A percentile compares a stretch with the other conserved stretches of the same genome.
Conservation (phyloP, 2,329 filamentous ascomycete genomes). For the Epichloe aotearoae region DNA sequence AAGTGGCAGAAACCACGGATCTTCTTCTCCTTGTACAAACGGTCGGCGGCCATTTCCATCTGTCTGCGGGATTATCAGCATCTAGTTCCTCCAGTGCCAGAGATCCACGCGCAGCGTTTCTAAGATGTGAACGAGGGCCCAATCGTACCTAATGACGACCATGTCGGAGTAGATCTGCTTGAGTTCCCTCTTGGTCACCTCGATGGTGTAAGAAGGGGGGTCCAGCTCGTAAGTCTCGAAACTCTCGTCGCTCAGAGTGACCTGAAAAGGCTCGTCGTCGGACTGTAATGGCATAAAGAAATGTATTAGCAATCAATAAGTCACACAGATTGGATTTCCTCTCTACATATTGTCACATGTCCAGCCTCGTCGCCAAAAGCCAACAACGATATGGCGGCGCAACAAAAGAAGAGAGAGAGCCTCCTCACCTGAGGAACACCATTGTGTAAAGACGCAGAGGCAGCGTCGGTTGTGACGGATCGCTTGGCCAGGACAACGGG, state of each 20-base stretch:
- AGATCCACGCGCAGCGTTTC: background rate
- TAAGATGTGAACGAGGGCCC: background rate
- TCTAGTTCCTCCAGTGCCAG: background rate
- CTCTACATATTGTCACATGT: background rate
- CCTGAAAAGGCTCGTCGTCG: conserved; percentile 84
- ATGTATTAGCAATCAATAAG: conserved; percentile 9
- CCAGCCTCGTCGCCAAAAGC: too few species aligned
- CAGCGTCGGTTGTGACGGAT: conserved; percentile 88
- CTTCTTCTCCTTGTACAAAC: conserved; percentile 99
- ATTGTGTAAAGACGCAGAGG: conserved; percentile 79
- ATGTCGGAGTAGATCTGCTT: conserved; percentile 99
- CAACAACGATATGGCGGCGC: conserved; percentile 8
- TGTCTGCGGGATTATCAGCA: conserved; percentile 47
- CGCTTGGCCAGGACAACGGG: conserved; percentile 43
- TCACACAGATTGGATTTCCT: background rate
- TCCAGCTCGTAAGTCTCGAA: conserved; percentile 99
- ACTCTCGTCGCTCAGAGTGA: conserved; percentile 92
- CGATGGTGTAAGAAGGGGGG: conserved; percentile 86
- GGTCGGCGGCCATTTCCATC: conserved; percentile 99
- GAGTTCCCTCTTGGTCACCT: conserved; percentile 93
- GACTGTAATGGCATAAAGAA: conserved; percentile 39
- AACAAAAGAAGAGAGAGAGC: background rate
- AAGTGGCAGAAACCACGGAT: conserved; percentile 99
- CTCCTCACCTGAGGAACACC: conserved; percentile 37
- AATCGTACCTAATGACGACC: conserved; percentile 74